These are phyloP conservation scores for Alternaria postmessia DNA, from an alignment of 2,329 filamentous ascomycete genomes.

Conservation along the genomic window DNA sequence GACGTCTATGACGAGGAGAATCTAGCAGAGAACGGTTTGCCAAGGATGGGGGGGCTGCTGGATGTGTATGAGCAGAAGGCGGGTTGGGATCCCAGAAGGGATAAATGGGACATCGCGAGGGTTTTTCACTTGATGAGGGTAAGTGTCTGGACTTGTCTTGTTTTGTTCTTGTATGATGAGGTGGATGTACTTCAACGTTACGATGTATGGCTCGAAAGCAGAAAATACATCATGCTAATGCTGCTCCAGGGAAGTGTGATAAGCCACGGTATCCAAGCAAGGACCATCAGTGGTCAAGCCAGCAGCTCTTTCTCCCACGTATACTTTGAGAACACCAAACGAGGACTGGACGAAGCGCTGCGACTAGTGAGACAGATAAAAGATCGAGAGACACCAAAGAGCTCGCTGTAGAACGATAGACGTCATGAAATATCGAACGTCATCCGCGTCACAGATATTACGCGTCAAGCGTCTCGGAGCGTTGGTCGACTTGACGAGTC, in stretches of 20 bases:
- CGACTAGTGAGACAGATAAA: constrained; percentile 39
- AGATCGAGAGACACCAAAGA: constrained; percentile 32
- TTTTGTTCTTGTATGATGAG: not conserved
- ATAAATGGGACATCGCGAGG: constrained; percentile 47
- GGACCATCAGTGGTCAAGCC: constrained; percentile 47
- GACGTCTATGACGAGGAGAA: constrained; percentile 40
- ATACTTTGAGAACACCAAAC: constrained; percentile 47
- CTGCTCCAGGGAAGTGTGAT: constrained; percentile 41
- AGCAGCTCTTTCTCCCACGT: constrained; percentile 48
- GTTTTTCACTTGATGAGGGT: constrained; percentile 49
- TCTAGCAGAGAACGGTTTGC: constrained; percentile 68
- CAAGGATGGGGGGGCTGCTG: constrained; percentile 65
- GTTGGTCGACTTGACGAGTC: not conserved
- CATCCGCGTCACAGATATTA: not conserved
- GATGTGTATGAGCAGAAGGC: constrained; percentile 71
- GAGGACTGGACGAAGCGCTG: constrained; percentile 41
- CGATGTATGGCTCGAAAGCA: not conserved
- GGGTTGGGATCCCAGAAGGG: constrained; percentile 71
- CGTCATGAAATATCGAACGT: not conserved
- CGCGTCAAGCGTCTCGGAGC: not conserved
- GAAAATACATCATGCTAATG: constrained; percentile 1
- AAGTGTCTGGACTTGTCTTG: constrained; percentile 5
- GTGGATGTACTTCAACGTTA: not conserved
- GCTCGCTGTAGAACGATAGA: constrained; percentile 26
- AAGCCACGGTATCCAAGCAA: constrained; percentile 47